A percentile compares a stretch with the other conserved stretches of the same genome.
These are phyloP conservation scores for Pichia nanzhaoensis DNA, from an alignment of 805 yeast species.

Conservation along the genomic window DNA sequence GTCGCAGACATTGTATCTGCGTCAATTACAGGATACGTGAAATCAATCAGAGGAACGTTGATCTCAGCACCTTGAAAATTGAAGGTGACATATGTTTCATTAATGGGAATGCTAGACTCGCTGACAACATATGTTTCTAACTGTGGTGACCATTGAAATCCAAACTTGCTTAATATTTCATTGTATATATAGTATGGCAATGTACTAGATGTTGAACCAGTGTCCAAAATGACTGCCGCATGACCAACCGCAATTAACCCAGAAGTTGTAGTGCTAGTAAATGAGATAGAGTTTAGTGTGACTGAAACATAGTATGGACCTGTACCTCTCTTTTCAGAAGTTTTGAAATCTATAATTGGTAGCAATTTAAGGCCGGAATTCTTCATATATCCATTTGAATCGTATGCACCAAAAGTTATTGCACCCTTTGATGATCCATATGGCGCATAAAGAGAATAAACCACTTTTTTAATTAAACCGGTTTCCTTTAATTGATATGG, in stretches of 20 bases:
- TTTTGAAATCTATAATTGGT: slow-evolving; percentile 13
- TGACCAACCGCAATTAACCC: slow-evolving; percentile 15
- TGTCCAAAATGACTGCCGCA: slow-evolving; percentile 39
- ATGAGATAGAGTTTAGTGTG: slow-evolving; percentile 31
- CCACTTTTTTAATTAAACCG: slow-evolving; percentile 45
- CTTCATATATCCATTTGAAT: slow-evolving; percentile 41
- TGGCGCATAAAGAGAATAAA: slow-evolving; percentile 42
- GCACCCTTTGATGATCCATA: slow-evolving; percentile 33
- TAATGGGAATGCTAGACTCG: slow-evolving; percentile 30
- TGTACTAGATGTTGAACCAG: slow-evolving; percentile 44
- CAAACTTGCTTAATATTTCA: slow-evolving; percentile 25
- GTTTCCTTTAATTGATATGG: slow-evolving; percentile 50
- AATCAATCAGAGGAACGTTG: slow-evolving; percentile 36
- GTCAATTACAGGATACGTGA: slow-evolving; percentile 15
- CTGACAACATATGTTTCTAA: slow-evolving; percentile 39
- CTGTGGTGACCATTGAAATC: slow-evolving; percentile 35
- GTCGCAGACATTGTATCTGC: slow-evolving; percentile 9
- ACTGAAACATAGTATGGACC: slow-evolving; percentile 36
- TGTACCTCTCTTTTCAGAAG: slow-evolving; percentile 26
- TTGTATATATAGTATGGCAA: slow-evolving; percentile 33
- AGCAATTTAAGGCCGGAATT: slow-evolving; percentile 30
- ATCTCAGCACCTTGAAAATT: slow-evolving; percentile 49
- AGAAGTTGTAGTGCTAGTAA: slow-evolving; percentile 22
- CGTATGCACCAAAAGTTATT: slow-evolving; percentile 62
- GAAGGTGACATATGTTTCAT: slow-evolving; percentile 29